Percentiles rank a stretch among this genome's conserved stretches.
Conservation (phyloP, 192 early-diverging fungal species). For the Irineochytrium annulatum region DNA sequence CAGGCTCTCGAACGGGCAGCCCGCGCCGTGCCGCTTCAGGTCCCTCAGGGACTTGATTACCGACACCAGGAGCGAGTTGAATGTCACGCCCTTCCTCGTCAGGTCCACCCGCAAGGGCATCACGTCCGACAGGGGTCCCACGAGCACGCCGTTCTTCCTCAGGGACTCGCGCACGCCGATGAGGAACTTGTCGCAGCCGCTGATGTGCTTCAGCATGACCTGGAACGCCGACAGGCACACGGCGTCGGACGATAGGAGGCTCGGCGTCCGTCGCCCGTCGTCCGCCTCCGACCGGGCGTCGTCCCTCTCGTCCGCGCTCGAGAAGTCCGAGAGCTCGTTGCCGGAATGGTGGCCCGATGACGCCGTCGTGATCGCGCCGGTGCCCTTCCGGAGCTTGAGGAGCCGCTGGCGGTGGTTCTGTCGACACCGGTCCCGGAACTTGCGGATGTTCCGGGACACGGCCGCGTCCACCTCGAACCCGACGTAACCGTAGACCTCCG, state of each 20-base stretch:
- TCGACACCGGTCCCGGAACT: constrained; percentile 31
- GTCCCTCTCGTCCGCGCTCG: constrained; percentile 1
- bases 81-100: constrained; percentile 39
- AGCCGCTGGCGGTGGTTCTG: constrained; percentile 9
- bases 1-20: constrained; percentile 24
- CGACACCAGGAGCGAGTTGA: constrained; percentile 30
- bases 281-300: no score
- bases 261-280: not conserved
- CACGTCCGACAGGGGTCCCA: constrained; percentile 46
- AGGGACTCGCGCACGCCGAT: constrained; percentile 36
- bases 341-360: not conserved
- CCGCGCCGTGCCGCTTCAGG: constrained; percentile 19
- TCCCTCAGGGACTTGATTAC: constrained; percentile 26
- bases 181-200: constrained; percentile 46
- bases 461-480: constrained; percentile 30
- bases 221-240: constrained; percentile 40
- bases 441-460: constrained; percentile 30
- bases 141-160: constrained; percentile 30
- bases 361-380: not conserved
- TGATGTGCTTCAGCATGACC: constrained; percentile 48
- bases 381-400: not conserved
- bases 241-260: not conserved
- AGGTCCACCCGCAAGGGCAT: constrained; percentile 48
- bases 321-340: not conserved
- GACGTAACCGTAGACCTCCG: constrained; percentile 23